Conservation (phyloP, 208 protist genomes). For the Sergeia podlipaevii region DNA sequence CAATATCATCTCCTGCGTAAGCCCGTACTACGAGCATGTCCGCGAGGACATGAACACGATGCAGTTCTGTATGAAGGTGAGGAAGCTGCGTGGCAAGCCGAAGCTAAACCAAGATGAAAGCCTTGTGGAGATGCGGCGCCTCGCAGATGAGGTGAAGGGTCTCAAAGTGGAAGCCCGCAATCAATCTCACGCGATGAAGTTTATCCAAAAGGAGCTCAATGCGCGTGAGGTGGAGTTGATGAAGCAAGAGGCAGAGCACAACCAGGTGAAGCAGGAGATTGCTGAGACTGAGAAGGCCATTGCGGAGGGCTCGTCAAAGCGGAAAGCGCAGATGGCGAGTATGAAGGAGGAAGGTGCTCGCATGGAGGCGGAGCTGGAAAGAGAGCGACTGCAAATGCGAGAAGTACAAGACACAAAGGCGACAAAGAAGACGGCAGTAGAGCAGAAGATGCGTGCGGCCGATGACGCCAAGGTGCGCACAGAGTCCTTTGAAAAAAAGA, state of each 20-base stretch:
- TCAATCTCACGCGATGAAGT: slow-evolving; percentile 53
- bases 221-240: slow-evolving; percentile 81
- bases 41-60: slow-evolving; percentile 72
- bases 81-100: slow-evolving; percentile 53
- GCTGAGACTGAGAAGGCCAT: slow-evolving; percentile 37
- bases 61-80: slow-evolving; percentile 48
- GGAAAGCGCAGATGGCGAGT: no score
- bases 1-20: slow-evolving; percentile 65
- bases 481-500: slow-evolving; percentile 32
- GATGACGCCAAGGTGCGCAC: slow-evolving; percentile 43
- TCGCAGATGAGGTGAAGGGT: slow-evolving; percentile 79
- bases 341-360: no score
- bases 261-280: slow-evolving; percentile 29
- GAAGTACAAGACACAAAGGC: slow-evolving; percentile 21
- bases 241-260: slow-evolving; percentile 75
- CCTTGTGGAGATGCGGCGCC: slow-evolving; percentile 68
- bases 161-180: slow-evolving; percentile 58
- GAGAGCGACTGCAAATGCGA: slow-evolving; percentile 37
- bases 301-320: slow-evolving; percentile 34
- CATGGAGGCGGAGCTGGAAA: slow-evolving; percentile 34
- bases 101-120: slow-evolving; percentile 68
- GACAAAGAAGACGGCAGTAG: slow-evolving; percentile 12
- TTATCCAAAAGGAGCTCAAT: slow-evolving; percentile 84
- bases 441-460: slow-evolving; percentile 22
- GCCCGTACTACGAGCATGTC: slow-evolving; percentile 79